These are phyloP conservation scores for Golovinomyces cichoracearum DNA, from an alignment of 2,329 filamentous ascomycete genomes.

Conservation along the genomic window DNA sequence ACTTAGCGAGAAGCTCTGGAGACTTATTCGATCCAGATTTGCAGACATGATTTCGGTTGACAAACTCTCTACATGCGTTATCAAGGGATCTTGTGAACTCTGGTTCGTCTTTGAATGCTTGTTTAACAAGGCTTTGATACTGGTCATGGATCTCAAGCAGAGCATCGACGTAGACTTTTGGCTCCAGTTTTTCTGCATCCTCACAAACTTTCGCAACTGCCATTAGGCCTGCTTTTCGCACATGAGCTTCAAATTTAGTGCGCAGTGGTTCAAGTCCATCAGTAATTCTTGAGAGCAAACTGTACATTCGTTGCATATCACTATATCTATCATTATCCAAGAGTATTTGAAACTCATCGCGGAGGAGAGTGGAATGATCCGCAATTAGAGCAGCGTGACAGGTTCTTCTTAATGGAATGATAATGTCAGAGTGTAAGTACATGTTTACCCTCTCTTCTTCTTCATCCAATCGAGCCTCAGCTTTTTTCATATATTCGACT, in stretches of 20 bases:
- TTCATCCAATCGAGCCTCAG: constrained; percentile 64
- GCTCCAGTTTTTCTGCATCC: constrained; percentile 72
- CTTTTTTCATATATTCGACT: constrained; percentile 99
- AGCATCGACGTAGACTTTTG: constrained; percentile 89
- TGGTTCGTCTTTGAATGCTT: constrained; percentile 80
- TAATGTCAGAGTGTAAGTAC: constrained; percentile 79
- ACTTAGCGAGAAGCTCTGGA: constrained; percentile 81
- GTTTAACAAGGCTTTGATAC: constrained; percentile 74
- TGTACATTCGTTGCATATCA: constrained; percentile 92
- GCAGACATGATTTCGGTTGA: constrained; percentile 93
- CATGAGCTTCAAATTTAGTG: constrained; percentile 70
- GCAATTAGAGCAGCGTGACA: constrained; percentile 78
- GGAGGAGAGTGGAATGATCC: constrained; percentile 59
- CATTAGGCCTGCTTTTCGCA: constrained; percentile 63
- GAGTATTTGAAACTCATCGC: constrained; percentile 86
- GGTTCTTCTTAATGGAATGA: constrained; percentile 53
- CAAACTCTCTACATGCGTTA: constrained; percentile 91
- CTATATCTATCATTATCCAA: constrained; percentile 86
- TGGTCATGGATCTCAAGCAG: constrained; percentile 82
- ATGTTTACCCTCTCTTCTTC: constrained; percentile 83
- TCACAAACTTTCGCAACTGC: constrained; percentile 78
- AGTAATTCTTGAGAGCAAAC: constrained; percentile 62
- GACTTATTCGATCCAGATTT: constrained; percentile 82
- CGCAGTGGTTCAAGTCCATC: constrained; percentile 78
- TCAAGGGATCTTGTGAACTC: constrained; percentile 92